Evolutionary conservation across 371 early-diverging fungal species (phyloP), one percentile per base, ranked within the genome.

Genomic region (Haplosporangium sp.): DNA sequence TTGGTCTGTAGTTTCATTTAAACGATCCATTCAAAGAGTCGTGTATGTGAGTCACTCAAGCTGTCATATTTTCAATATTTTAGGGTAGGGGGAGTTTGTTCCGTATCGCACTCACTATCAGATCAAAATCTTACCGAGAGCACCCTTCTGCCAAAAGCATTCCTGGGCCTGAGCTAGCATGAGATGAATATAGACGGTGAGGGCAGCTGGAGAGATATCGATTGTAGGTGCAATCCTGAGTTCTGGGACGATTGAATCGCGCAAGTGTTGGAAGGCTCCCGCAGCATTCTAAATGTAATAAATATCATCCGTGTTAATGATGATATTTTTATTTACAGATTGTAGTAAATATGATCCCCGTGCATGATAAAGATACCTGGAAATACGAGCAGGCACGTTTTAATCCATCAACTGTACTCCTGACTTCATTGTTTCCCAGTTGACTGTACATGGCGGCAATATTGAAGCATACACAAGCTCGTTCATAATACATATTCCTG

Each of bases 111-210:
- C 48, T 17, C 13, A 48, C 48, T 13, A 48, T 48, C 48, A 48
- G 4, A 11, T 11, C 35, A 63, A 13, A 17, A n/a, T 56, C 56
- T 63, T 74, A 84, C 84, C 84, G 27, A 83, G 85, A 1, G 93
- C 90, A 17, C 95, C 93, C 61, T 94, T 92, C 64, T 88, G 90
- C 94, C 94, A 95, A 57, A 91, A 90, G 71, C 93, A 94, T 82
- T 96, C 96, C 73, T 96, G 96, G 35, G 96, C 96, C 78, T 96
- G 96, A 8, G 95, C 94, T 8, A 96, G 88, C 94, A 95, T 95
- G 19, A 94, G 83, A 50, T 90, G 88, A 4, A 86, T 87, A 13
- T 94, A 84, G 2, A 92, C 85, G 2, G 86, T 83, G 15, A 96
- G 83, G n/a, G 91, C 86, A 2, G 86, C 67, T 1, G 88, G 65